phyloP scores from a whole-genome alignment of 1,284 basidiomycete genomes.

The Chondrostereum purpureum region DNA sequence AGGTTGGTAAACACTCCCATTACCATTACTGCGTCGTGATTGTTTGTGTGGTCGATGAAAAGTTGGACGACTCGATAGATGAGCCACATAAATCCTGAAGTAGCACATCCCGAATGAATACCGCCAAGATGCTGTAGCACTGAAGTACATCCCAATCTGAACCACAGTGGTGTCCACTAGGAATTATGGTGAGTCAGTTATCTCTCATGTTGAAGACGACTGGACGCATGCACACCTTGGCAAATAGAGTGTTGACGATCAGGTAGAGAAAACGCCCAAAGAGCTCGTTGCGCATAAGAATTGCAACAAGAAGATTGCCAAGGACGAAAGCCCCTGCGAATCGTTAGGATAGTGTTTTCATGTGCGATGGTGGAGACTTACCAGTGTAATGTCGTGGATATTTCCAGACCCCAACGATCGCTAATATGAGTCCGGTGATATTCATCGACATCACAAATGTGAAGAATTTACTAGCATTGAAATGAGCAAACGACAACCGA shows the following conservation, averaged over 20 bases:
- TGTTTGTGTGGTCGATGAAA: constrained; percentile 46
- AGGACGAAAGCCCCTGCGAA: constrained; percentile 18
- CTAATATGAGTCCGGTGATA: constrained; percentile 40
- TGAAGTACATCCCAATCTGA: constrained; percentile 56
- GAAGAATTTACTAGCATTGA: constrained; percentile 50
- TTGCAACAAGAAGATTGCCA: constrained; percentile 37
- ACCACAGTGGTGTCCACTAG: constrained; percentile 60
- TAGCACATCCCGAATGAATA: constrained; percentile 66
- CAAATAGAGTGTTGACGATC: constrained; percentile 48
- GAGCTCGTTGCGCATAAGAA: constrained; percentile 49
- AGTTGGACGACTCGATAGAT: constrained; percentile 49
- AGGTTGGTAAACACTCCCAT: constrained; percentile 54
- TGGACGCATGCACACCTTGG: constrained; percentile 34
- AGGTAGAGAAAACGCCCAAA: constrained; percentile 53
- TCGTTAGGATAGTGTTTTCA: background rate
- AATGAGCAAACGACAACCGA: constrained; percentile 2
- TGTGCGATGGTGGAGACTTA: background rate
- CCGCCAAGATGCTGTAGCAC: constrained; percentile 62
- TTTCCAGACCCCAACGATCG: constrained; percentile 44
- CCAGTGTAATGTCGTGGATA: constrained; percentile 53
- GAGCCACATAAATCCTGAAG: constrained; percentile 58
- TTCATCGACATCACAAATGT: constrained; percentile 47
- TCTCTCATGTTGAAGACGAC: background rate
- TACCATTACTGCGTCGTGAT: constrained; percentile 48
- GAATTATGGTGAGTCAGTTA: too few relatives aligned